Evolutionary conservation across 768 basidiomycete species (phyloP).

Genomic region (Termitomyces bulborhizus): DNA sequence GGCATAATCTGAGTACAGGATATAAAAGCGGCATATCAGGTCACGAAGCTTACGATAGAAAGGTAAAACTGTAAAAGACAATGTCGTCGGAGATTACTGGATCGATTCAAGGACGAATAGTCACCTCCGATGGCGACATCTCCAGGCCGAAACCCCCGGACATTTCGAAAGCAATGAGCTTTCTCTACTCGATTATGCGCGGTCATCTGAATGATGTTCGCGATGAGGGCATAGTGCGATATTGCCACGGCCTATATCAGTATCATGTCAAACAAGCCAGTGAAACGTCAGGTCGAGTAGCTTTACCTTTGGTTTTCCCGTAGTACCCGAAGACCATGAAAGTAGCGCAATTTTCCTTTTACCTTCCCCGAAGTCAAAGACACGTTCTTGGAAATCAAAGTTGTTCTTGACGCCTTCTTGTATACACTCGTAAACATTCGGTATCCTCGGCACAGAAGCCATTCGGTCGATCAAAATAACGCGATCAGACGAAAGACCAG

Average conservation of each 20-base stretch:
- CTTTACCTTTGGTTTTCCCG: conserved; percentile 55
- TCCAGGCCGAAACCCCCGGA: conserved; percentile 37
- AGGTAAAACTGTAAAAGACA: conserved; percentile 21
- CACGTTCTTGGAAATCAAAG: conserved; percentile 33
- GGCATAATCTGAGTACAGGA: conserved; percentile 2
- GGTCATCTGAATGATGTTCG: conserved; percentile 48
- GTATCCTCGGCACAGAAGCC: conserved; percentile 6
- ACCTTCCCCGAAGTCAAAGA: conserved; percentile 44
- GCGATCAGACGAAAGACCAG: conserved; percentile 30
- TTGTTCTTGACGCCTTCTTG: conserved; percentile 16
- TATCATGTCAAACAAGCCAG: conserved; percentile 5
- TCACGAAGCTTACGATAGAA: conserved; percentile 39
- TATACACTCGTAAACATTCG: conserved; percentile 22
- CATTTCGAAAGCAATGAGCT: conserved; percentile 19
- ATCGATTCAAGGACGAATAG: conserved; percentile 3
- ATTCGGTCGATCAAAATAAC: conserved; percentile 31
- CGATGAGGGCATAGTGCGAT: conserved; percentile 48
- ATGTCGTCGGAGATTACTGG: conserved; percentile 9
- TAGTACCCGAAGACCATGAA: conserved; percentile 65
- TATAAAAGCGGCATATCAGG: conserved; percentile 23
- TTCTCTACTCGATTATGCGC: conserved; percentile 28
- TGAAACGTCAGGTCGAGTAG: not conserved
- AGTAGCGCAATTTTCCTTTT: conserved; percentile 56
- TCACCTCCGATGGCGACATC: conserved; percentile 38
- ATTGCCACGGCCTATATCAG: conserved; percentile 40